Evolutionary conservation across 805 yeast species (phyloP), one percentile per base, ranked within the genome.

Genomic region (Saccharomycopsis oosterbeekiorum): DNA sequence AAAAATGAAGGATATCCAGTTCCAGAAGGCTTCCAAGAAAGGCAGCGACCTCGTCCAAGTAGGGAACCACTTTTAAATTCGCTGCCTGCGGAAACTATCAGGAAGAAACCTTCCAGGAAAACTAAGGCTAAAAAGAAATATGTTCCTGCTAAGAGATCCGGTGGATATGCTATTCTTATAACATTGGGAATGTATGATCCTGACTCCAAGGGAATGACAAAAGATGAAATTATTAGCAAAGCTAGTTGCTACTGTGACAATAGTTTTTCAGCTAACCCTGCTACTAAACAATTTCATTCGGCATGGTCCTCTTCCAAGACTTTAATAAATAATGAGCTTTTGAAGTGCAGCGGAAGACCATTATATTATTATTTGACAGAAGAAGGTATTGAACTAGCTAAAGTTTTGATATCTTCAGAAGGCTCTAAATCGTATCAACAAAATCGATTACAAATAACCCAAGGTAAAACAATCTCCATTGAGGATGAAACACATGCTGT

Each of bases 161-260:
- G 97, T 1, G 96, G 88, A 0, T 92, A 88, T 74, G 96, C 94
- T 0, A 86, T 91, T 9, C 67, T 91, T 19, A 64, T 89, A 19
- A 84, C 85, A 0, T 72, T 91, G 2, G 73, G 77, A 57, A 75
- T 81, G 55, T 60, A 68, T 34, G 90, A 85, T 67, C 70, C 73
- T 3, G 67, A 71, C 1, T 71, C 77, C 21, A 68, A 70, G n/a
- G 96, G 97, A 0, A 68, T 88, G 67, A 77, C 84, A 3, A 86
- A 83, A 68, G 82, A 81, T 11, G 86, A 82, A 43, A 78, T 91
- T 5, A 74, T 81, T 1, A 68, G 76, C 10, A 67, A 70, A 17
- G 96, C 88, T 0, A 70, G 81, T 1, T 78, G 77, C 9, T 84
- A 74, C 68, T 81, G 86, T 60, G 83, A 83, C 60, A 70, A 77